These are phyloP conservation scores for Annona cherimola DNA, from an alignment of 164 flowering plant species.

Conservation along the genomic window DNA sequence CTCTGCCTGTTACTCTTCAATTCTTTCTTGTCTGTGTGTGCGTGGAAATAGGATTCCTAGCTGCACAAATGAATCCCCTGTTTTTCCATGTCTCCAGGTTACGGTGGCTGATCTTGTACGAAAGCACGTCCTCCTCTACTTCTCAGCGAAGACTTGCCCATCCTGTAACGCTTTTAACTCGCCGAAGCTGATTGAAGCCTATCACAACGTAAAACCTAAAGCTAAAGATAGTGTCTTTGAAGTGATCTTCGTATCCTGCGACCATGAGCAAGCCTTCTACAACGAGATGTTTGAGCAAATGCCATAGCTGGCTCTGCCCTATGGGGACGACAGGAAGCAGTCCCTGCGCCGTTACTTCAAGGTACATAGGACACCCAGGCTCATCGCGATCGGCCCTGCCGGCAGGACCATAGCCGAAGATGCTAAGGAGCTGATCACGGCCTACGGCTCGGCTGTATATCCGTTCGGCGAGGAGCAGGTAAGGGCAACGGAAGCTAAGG, in stretches of 20 bases:
- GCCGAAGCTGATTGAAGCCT: constrained; percentile 52
- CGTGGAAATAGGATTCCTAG: background rate
- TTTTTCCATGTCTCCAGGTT: constrained; percentile 23
- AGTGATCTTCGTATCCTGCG: constrained; percentile 61
- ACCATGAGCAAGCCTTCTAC: constrained; percentile 43
- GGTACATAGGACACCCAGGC: constrained; percentile 46
- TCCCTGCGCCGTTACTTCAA: constrained; percentile 39
- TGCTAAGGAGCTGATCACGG: constrained; percentile 34
- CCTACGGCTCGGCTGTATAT: constrained; percentile 65
- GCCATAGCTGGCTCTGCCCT: constrained; percentile 84
- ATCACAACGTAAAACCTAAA: constrained; percentile 51
- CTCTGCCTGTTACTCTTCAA: too few relatives aligned
- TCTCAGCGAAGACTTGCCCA: constrained; percentile 77
- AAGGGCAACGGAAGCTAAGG: constrained; percentile 35
- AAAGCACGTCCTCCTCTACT: constrained; percentile 58
- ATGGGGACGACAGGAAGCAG: constrained; percentile 43
- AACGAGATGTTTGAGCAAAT: constrained; percentile 49
- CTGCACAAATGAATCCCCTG: background rate
- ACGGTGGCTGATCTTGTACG: constrained; percentile 65
- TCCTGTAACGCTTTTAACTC: constrained; percentile 62
- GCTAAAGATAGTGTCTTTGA: constrained; percentile 51
- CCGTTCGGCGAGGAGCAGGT: constrained; percentile 60
- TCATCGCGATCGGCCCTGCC: constrained; percentile 54
- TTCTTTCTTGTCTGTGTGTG: too few relatives aligned
- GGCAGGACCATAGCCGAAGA: constrained; percentile 49